Base-by-base conservation (phyloP, 495 filamentous ascomycete genomes). In the Penicillium ochrochloron region DNA sequence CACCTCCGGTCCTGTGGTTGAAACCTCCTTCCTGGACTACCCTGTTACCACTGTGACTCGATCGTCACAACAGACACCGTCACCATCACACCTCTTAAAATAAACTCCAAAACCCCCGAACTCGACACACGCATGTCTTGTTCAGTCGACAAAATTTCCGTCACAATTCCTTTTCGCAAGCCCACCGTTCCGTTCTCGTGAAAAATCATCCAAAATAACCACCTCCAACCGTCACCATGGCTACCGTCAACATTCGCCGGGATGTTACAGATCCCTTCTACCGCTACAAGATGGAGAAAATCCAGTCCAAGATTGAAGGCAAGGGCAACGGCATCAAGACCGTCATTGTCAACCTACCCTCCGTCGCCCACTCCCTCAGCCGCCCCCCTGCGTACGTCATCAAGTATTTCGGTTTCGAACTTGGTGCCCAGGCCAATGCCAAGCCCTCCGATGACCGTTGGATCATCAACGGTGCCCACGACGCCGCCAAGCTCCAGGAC, bases 381-480 rank as follows among this genome's bases (percentile, higher is more conserved):
- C 95, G 95, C 73, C 93, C 94, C 65, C 92, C 94, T 61, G 84
- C 91, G 67, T 97, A 97, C 73, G 87, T 99, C 72, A 97, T 99
- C 89, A 99, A 99, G 83, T 99, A 97, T 85, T 99, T 99, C 75
- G 95, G 96, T 64, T 99, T 99, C 73, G 95, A 99, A 79, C 88
- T 99, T 21, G 95, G 95, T 72, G 95, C 95, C 61, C 95, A 98
- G 81, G 97, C 96, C 81, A 99, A 97, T 78, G 94, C 90, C 65
- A 95, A 97, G 78, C 95, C 95, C 59, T 85, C 91, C 37, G 95
- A 99, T 79, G 95, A 99, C 77, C 95, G 95, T 71, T 99, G 96
- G 92, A 99, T 99, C 81, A 97, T 99, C 85, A 99, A 99, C 81
- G 95, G 95, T 77, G 92, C 95, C 65, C 95, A 99, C 78, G 95